Conservation (phyloP, 495 filamentous ascomycete genomes). For the Aspergillus haitiensis region DNA sequence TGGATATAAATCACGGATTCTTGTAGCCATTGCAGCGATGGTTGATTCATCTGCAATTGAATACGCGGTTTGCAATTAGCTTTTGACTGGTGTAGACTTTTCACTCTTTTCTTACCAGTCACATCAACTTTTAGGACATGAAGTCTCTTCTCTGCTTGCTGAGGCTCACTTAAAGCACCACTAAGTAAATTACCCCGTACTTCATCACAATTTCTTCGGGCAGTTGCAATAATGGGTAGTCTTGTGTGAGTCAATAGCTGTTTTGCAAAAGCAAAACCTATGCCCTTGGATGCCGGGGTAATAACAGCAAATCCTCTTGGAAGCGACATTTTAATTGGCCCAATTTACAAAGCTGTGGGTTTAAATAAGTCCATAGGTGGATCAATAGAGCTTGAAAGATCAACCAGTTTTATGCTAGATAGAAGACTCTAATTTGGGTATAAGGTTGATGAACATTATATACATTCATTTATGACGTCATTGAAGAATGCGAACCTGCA, state of each 20-base stretch:
- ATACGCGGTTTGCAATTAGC: neutral
- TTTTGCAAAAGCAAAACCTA: constrained; percentile 70
- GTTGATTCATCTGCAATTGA: constrained; percentile 38
- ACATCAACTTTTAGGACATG: constrained; percentile 60
- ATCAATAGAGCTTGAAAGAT: no score
- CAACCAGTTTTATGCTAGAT: neutral
- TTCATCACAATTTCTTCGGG: constrained; percentile 55
- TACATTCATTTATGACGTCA: neutral
- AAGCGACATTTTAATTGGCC: neutral
- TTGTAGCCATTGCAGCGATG: constrained; percentile 39
- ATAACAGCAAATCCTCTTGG: constrained; percentile 30
- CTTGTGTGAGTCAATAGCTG: constrained; percentile 64
- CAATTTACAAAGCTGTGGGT: no score
- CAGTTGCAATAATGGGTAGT: constrained; percentile 71
- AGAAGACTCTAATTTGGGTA: neutral
- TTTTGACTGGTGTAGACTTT: no score
- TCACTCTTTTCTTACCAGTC: constrained; percentile 41
- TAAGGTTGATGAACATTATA: neutral
- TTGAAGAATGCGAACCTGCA: neutral
- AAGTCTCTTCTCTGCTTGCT: constrained; percentile 48
- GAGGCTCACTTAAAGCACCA: constrained; percentile 34
- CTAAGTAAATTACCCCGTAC: constrained; percentile 55
- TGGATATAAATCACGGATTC: constrained; percentile 48
- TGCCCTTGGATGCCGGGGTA: constrained; percentile 69
- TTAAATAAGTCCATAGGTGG: no score